Evolutionary conservation across 2,329 filamentous ascomycete species (phyloP).

Genomic region (Moelleriella libera): DNA sequence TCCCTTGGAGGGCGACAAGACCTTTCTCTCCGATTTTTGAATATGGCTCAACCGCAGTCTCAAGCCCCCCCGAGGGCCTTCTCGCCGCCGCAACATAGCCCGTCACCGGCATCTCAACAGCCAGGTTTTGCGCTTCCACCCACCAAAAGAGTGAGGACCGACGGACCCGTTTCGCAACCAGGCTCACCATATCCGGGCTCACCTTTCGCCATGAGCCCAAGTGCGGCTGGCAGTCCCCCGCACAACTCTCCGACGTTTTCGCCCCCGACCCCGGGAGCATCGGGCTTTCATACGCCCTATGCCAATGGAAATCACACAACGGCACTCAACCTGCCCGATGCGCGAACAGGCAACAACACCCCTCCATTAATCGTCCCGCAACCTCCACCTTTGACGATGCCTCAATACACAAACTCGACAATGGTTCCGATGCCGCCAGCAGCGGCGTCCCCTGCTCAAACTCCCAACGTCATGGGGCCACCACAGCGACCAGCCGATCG

Average conservation of each 20-base stretch:
- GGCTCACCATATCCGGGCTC: constrained; percentile 45
- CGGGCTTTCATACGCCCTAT: constrained; percentile 21
- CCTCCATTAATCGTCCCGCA: constrained; percentile 19
- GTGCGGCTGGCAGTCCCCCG: constrained; percentile 24
- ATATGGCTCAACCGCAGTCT: constrained; percentile 47
- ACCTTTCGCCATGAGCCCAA: constrained; percentile 33
- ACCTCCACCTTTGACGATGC: constrained; percentile 9
- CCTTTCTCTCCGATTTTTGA: too few species aligned
- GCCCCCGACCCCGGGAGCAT: constrained; percentile 16
- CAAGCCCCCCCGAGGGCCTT: constrained; percentile 38
- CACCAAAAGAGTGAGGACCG: constrained; percentile 47
- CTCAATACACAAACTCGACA: constrained; percentile 15
- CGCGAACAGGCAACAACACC: constrained; percentile 14
- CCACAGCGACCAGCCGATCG: constrained; percentile 48
- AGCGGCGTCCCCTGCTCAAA: constrained; percentile 11
- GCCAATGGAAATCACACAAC: constrained; percentile 22
- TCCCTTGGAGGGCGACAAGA: neutral
- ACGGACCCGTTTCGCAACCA: constrained; percentile 53
- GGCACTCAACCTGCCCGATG: constrained; percentile 19
- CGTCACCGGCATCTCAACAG: constrained; percentile 45
- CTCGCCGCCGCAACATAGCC: constrained; percentile 47
- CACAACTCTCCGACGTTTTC: constrained; percentile 23
- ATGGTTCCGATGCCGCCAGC: constrained; percentile 13
- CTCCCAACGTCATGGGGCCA: constrained; percentile 33
- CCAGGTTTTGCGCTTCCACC: constrained; percentile 46